phyloP scores from a whole-genome alignment of 768 basidiomycete genomes.

The Lanmaoa rubissima region DNA sequence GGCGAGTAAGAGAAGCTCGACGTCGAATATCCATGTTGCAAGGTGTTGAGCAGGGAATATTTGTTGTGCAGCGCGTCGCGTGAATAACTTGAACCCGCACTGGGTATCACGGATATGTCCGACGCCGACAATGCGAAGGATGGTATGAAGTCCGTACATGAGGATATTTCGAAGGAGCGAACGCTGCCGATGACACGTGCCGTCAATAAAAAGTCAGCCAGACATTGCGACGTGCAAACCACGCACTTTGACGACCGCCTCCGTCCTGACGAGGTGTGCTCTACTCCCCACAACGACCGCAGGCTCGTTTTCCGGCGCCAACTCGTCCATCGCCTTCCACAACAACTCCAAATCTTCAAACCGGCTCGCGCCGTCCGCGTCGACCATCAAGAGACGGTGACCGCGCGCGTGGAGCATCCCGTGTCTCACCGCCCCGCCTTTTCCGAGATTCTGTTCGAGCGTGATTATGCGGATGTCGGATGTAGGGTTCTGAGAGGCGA shows the following conservation, averaged over 20 bases:
- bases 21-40: conserved; percentile 94
- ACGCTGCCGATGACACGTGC: conserved; percentile 47
- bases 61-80: conserved; percentile 72
- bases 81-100: conserved; percentile 96
- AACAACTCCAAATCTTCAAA: conserved; percentile 83
- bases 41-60: conserved; percentile 89
- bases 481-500: conserved; percentile 55
- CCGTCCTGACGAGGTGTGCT: conserved; percentile 89
- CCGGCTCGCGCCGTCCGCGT: conserved; percentile 91
- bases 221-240: background rate
- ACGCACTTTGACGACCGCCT: conserved; percentile 86
- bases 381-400: conserved; percentile 79
- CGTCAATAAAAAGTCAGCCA: background rate
- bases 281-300: conserved; percentile 83
- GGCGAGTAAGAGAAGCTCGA: conserved; percentile 85
- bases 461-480: conserved; percentile 75
- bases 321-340: conserved; percentile 69
- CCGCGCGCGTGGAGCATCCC: conserved; percentile 86
- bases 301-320: conserved; percentile 47
- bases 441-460: conserved; percentile 80
- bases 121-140: conserved; percentile 85
- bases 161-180: conserved; percentile 86
- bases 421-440: conserved; percentile 91
- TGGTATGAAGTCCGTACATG: conserved; percentile 91
- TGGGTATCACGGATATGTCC: conserved; percentile 92